Base-by-base conservation (phyloP, 2,329 filamentous ascomycete genomes). In the Colletotrichum sp. region DNA sequence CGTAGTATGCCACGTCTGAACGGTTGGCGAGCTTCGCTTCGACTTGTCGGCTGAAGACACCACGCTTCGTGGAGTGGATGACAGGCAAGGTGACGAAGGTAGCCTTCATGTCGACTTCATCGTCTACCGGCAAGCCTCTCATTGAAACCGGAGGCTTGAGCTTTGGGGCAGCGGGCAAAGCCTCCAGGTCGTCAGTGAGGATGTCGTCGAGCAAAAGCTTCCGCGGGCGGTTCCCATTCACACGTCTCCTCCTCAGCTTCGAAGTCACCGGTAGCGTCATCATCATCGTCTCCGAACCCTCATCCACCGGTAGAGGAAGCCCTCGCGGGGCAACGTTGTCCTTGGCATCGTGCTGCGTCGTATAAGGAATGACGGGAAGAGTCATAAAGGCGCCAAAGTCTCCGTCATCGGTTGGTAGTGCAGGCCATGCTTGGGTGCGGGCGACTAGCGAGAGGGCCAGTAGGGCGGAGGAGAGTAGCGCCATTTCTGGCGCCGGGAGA, bases 1-100 rank as follows among this genome's bases (percentile, higher is more conserved):
- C 88, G 78, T 90, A 90, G 80, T 91, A 91, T 60, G 89, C 88
- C 30, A 91, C 85, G 78, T 91, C 89, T 6, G 87, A 87, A 21
- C 88, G 85, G 81, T 89, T 90, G 36, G 87, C 86, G 32, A 90
- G 81, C 65, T 84, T 80, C 4, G 89, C 80, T 64, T 88, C 85
- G 55, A 88, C 82, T 21, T 84, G 85, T 36, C 88, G 84, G 58
- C 85, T 85, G 60, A 82, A 80, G 70, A 89, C 75, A 24, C 79
- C 79, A 7, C 83, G 79, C 66, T 79, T 79, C 65, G 79, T 78
- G 18, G 81, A 81, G 66, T 81, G 79, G 18, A 83, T 78, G 2
- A 83, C 81, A 34, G 83, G 80, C 66, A 84, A 76, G 2, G 81
- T 81, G 15, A 83, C 24, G 3, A 79, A 78, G 6, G 73, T 65